Percentiles rank a stretch among this genome's conserved stretches.
These are phyloP conservation scores for Diaporthe destruens DNA, from an alignment of 2,329 filamentous ascomycete species.

Conservation along the genomic window DNA sequence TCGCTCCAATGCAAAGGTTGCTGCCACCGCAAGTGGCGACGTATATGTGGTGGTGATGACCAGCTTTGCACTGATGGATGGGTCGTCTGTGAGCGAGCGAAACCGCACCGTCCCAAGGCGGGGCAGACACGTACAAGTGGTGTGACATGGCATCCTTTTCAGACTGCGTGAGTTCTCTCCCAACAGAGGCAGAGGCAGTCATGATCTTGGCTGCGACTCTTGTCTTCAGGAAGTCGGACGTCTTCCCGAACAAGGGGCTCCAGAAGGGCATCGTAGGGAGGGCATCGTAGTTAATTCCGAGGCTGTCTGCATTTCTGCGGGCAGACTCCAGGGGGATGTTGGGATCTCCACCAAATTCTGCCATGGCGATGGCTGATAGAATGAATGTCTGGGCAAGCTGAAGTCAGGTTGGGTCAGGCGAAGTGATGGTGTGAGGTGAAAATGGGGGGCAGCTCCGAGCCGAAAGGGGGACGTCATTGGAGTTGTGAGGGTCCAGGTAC, in stretches of 20 bases:
- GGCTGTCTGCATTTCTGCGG: slow-evolving; percentile 36
- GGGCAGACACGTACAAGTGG: slow-evolving; percentile 34
- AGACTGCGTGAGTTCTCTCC: slow-evolving; percentile 44
- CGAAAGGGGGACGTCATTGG: slow-evolving; percentile 35
- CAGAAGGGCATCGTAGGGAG: slow-evolving; percentile 38
- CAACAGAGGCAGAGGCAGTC: slow-evolving; percentile 23
- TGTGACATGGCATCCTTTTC: slow-evolving; percentile 49
- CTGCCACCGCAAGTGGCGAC: slow-evolving; percentile 45
- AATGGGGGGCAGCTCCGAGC: not conserved
- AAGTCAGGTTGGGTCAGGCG: not conserved
- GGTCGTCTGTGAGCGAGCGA: not conserved
- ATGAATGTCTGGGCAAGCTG: not conserved
- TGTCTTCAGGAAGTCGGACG: slow-evolving; percentile 7
- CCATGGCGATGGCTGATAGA: slow-evolving; percentile 2
- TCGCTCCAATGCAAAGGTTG: slow-evolving; percentile 46
- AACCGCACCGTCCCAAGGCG: not conserved
- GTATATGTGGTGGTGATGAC: slow-evolving; percentile 48
- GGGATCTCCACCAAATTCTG: not conserved
- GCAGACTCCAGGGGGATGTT: slow-evolving; percentile 24
- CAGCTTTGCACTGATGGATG: slow-evolving; percentile 46
- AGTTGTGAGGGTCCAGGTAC: slow-evolving; percentile 1
- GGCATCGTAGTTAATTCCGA: slow-evolving; percentile 40
- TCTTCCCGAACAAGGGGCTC: slow-evolving; percentile 7
- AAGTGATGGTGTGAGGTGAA: slow-evolving; percentile 3
- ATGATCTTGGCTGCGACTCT: slow-evolving; percentile 36